Evolutionary conservation across 306 rosid species (phyloP), one percentile per base, ranked within the genome.

Genomic region (Fagus crenata): DNA sequence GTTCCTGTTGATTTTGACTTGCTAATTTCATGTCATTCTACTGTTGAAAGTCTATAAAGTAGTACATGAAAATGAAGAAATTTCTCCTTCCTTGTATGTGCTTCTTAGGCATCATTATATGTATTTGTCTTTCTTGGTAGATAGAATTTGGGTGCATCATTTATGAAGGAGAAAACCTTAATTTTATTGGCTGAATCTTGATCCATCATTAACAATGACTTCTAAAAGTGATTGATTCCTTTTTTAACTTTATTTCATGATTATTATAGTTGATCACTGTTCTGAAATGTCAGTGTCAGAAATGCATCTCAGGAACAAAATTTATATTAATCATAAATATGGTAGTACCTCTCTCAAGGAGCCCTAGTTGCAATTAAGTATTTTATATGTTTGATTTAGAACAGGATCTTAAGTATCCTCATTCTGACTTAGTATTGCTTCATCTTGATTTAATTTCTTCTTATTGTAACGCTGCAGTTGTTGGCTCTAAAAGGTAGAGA

Each of bases 401-500:
- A 60, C 53, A 39, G 31, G 74, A 71, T 54, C 60, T 40, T 59
- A 3, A 8, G 72, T 51, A 58, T 65, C n/a, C 71, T 55, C 58
- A 75, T 71, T 32, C 74, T 71, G 7, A 65, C 14, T 67, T 77
- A 58, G 9, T 6, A 37, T 53, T 53, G 15, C 17, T 53, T 35
- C 75, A 53, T 32, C 64, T 58, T 74, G 69, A 74, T 53, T 58
- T 74, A 67, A 74, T 53, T 43, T 49, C 56, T 41, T 78, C 69
- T 5, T 58, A 55, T 78, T 22, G 53, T 78, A 43, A 40, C 81
- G 74, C 4, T 64, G 88, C 93, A 90, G 96, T 79, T 92, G 46
- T 75, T 82, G 78, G 83, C 88, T 68, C 80, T 90, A 4, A 92
- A 86, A 73, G 42, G 84, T 54, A 85, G 82, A 54, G 92, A 79